Evolutionary conservation across 306 rosid genomes (phyloP), one percentile per base, ranked within the genome.

Genomic region (Malus fusca): DNA sequence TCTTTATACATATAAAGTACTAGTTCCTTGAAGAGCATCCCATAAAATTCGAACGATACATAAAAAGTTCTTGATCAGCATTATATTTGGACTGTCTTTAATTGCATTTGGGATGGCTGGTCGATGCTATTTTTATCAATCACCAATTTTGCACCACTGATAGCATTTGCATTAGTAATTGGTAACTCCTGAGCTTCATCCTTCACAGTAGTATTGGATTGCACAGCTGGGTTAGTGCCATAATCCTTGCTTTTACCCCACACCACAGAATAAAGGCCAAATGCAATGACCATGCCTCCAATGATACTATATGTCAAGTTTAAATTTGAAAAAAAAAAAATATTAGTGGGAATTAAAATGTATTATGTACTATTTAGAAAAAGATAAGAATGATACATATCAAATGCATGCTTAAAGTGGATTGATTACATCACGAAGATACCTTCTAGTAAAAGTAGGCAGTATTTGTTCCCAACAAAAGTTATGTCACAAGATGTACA

Each of bases 241-340:
- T 84, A 82, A 69, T 91, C 98, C 80, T 91, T 89, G 72, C 80
- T 76, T 85, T 90, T 93, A 15, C 98, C 97, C 98, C 97, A 93
- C 75, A 91, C 91, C 52, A 93, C 97, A 28, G 82, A 72, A 67
- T 93, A 93, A 6, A 89, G 91, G 46, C 97, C 97, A 26, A 85
- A 11, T 65, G 88, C 90, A n/a, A 93, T 91, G 56, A 89, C 71
- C 26, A 82, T 37, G 11, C 81, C 97, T 72, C 97, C 94, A 65
- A 91, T 78, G 18, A 91, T 66, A 55, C 97, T 93, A 66, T 40
- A 33, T 37, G 43, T 22, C 5, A 11, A 71, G 11, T 8, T 61
- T 26, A 63, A 61, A 61, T 60, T 14, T 30, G 0, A 0, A 25
- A 60, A 25, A 11, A 3, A 3, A 1, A 22, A 23, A n/a, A n/a